phyloP scores from a whole-genome alignment of 306 rosid genomes.

The Rosa rugosa region DNA sequence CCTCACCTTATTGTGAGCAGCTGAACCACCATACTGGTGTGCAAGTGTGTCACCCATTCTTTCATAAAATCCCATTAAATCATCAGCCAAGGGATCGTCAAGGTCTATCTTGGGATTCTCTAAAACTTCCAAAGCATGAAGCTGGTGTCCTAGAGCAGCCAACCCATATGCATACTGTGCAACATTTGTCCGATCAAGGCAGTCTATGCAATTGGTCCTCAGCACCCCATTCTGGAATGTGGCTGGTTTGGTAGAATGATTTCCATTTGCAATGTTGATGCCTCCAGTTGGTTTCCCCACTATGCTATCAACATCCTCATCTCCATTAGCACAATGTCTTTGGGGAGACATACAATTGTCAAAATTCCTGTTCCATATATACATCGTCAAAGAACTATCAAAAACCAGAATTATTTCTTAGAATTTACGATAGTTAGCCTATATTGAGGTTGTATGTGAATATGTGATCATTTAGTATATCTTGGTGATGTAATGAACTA shows the following conservation, averaged over 20 bases:
- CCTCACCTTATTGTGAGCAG: conserved; percentile 94
- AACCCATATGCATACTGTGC: conserved; percentile 93
- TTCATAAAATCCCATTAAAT: conserved; percentile 80
- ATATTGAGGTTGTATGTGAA: background rate
- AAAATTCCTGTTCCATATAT: conserved; percentile 46
- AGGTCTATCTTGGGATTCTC: conserved; percentile 62
- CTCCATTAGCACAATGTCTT: conserved; percentile 31
- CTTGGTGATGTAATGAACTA: background rate
- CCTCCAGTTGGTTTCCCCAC: conserved; percentile 28
- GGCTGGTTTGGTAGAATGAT: conserved; percentile 42
- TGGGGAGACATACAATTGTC: conserved; percentile 26
- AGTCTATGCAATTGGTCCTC: conserved; percentile 96
- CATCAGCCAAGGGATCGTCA: conserved; percentile 69
- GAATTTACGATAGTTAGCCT: background rate
- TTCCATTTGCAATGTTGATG: conserved; percentile 41
- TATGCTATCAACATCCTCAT: conserved; percentile 33
- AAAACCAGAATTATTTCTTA: background rate
- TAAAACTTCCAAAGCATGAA: conserved; percentile 57
- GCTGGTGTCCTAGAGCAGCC: conserved; percentile 81
- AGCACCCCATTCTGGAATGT: conserved; percentile 74
- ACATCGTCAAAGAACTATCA: conserved; percentile 8
- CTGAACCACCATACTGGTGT: conserved; percentile 96
- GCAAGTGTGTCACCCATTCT: conserved; percentile 97
- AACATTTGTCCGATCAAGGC: conserved; percentile 97
- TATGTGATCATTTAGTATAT: background rate